Evolutionary conservation across 805 yeast species (phyloP), one percentile per base, ranked within the genome.

Genomic region (Tetrapisispora nanseiensis): DNA sequence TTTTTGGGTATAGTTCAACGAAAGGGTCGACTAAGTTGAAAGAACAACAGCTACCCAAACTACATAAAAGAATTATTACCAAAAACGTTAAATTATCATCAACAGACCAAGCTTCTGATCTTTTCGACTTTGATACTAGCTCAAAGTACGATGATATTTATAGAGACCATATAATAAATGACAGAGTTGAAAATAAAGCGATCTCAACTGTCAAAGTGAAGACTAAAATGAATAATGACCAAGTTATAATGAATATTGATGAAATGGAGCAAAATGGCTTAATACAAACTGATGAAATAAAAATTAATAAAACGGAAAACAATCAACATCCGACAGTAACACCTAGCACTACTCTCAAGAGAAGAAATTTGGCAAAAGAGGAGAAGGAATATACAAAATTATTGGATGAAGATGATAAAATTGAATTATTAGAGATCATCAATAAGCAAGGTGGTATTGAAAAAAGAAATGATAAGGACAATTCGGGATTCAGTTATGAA

Each of bases 351-450:
- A n/a, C n/a, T n/a, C n/a, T n/a, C n/a, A n/a, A n/a, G n/a, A n/a
- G n/a, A n/a, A n/a, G n/a, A n/a, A n/a, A 19, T 19, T 19, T 12
- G 10, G 3, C 4, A 21, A 32, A 30, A 19, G 34, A 23, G 16
- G 65, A 60, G 35, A 56, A 40, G 22, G 52, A 49, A 11, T 59
- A 60, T 40, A 53, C 52, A 2, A 55, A 56, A 29, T 35, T 55
- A 8, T 44, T 61, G 21, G 51, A 49, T 38, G 35, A 46, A 12
- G 60, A 58, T n/a, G 63, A 57, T 37, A 54, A 50, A 44, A 13
- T 35, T 8, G 61, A 55, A 13, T 42, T 59, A 13, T 37, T 47
- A 40, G 61, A 49, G n/a, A 54, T 44, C 9, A 41, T 53, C 9
- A 45, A 45, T 16, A 47, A 44, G 13, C 40, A 46, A 20, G 51